These are phyloP conservation scores for Chrysanthemum makinoi DNA, from an alignment of 129 eudicot species.

Conservation along the genomic window DNA sequence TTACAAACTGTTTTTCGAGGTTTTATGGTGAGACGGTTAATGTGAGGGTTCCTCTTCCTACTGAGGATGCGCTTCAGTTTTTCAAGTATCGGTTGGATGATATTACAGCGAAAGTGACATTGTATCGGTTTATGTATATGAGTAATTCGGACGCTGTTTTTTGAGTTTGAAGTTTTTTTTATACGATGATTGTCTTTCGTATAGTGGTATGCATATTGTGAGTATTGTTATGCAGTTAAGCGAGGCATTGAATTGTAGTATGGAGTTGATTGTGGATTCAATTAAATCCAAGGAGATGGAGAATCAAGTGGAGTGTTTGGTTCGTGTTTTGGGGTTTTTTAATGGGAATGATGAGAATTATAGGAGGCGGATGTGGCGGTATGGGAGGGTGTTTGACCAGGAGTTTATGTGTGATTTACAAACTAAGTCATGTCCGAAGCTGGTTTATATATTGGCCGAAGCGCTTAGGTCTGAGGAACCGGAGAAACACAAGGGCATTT, in stretches of 20 bases:
- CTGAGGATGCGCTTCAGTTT: too few relatives aligned
- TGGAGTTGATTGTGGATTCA: background rate
- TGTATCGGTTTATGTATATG: too few relatives aligned
- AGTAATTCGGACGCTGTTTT: too few relatives aligned
- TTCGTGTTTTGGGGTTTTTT: background rate
- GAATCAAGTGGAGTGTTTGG: slow-evolving; percentile 8
- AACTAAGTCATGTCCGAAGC: slow-evolving; percentile 6
- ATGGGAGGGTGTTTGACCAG: slow-evolving; percentile 11
- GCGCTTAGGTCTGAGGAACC: slow-evolving; percentile 18
- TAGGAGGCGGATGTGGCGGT: background rate
- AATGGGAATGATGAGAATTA: background rate
- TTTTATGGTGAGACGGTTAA: too few relatives aligned
- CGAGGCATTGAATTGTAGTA: background rate
- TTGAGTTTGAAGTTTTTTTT: background rate
- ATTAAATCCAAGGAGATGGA: background rate
- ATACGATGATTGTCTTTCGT: background rate
- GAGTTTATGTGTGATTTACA: background rate
- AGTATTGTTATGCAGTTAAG: background rate
- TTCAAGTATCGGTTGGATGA: too few relatives aligned
- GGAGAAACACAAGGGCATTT: background rate
- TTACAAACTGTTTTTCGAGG: too few relatives aligned
- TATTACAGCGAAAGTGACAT: too few relatives aligned
- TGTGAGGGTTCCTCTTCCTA: too few relatives aligned
- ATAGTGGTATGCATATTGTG: slow-evolving; percentile 5
- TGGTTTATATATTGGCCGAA: slow-evolving; percentile 10